phyloP scores from a whole-genome alignment of 2,329 filamentous ascomycete genomes.

The Cryphonectria japonica region DNA sequence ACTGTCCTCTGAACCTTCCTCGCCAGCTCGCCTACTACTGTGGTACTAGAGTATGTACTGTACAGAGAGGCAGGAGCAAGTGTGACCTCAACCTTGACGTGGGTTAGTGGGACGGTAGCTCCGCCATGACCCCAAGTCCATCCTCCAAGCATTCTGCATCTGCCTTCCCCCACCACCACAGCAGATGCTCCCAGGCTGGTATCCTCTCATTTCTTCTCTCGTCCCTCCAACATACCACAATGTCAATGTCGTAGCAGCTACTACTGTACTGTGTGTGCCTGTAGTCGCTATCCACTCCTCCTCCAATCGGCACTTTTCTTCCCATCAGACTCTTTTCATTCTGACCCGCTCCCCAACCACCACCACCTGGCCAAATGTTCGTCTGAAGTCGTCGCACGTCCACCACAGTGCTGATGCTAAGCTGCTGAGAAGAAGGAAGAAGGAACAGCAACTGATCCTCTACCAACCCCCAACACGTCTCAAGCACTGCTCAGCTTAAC shows the following conservation, averaged over 20 bases:
- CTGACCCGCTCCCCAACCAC: not conserved
- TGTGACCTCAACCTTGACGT: conserved; percentile 7
- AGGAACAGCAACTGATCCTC: not conserved
- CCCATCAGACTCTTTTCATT: not conserved
- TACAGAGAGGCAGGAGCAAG: not conserved
- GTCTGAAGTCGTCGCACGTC: not conserved
- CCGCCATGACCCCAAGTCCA: conserved; percentile 1
- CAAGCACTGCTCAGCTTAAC: not conserved
- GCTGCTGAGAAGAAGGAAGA: not conserved
- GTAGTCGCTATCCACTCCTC: not conserved
- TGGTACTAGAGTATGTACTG: not conserved
- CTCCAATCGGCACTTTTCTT: conserved; percentile 14
- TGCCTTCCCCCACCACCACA: not conserved
- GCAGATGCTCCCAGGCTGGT: not conserved
- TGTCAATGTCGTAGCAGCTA: not conserved
- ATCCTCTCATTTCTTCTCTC: not conserved
- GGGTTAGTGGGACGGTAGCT: not conserved
- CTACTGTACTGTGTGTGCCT: no score
- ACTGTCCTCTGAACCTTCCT: not conserved
- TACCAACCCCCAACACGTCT: not conserved
- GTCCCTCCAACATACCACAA: not conserved
- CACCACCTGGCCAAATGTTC: not conserved
- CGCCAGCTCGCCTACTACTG: conserved; percentile 9
- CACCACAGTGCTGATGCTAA: not conserved
- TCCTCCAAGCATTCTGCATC: conserved; percentile 2